These are phyloP conservation scores for Chalciporus chontae DNA, from an alignment of 768 basidiomycete genomes.

Conservation along the genomic window DNA sequence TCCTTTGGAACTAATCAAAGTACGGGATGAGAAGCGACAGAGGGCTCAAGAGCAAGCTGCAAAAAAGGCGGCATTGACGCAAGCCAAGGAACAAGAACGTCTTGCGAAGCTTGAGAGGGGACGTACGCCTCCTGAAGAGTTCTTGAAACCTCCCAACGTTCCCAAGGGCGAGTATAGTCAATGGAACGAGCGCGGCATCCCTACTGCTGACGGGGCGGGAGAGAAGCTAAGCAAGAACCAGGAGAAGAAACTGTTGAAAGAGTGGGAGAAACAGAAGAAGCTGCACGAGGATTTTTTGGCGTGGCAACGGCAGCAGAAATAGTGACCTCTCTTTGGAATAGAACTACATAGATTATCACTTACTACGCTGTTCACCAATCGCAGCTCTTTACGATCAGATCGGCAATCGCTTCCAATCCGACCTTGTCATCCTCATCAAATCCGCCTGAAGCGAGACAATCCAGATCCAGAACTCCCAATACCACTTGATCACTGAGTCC, in stretches of 20 bases:
- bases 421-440: conserved; percentile 74
- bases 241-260: conserved; percentile 75
- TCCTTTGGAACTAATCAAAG: conserved; percentile 74
- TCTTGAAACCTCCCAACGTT: conserved; percentile 84
- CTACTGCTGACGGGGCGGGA: conserved; percentile 80
- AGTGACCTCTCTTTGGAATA: conserved; percentile 2
- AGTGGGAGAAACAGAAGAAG: conserved; percentile 69
- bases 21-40: conserved; percentile 85
- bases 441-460: conserved; percentile 67
- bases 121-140: conserved; percentile 62
- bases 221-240: conserved; percentile 81
- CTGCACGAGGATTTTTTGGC: conserved; percentile 74
- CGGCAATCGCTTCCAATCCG: conserved; percentile 74
- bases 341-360: conserved; percentile 14
- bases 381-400: conserved; percentile 57
- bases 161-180: conserved; percentile 68
- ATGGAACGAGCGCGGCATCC: conserved; percentile 85
- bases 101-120: conserved; percentile 84
- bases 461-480: conserved; percentile 77
- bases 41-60: conserved; percentile 70
- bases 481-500: conserved; percentile 33
- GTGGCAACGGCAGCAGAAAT: conserved; percentile 35
- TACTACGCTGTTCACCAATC: conserved; percentile 51
- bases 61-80: conserved; percentile 70
- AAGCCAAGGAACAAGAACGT: conserved; percentile 64